Percentiles rank a stretch among this genome's conserved stretches.
Conservation (phyloP, 345 rosid species). For the Arabidopsis thaliana region TAIR10.1 NC_003070.9:3269001-3269500, state of each 20-base stretch:
- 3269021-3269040: neutral
- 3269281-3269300: neutral
- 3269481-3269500: conserved; percentile 22
- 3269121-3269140: conserved; percentile 14
- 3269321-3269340: neutral
- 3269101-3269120: conserved; percentile 13
- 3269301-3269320: neutral
- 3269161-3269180: conserved; percentile 23
- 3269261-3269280: conserved; percentile 4
- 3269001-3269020: neutral
- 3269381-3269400: neutral
- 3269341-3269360: neutral
- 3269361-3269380: neutral
- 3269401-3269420: neutral
- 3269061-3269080: conserved; percentile 2
- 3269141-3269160: conserved; percentile 11
- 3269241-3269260: conserved; percentile 12
- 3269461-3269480: conserved; percentile 5
- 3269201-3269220: neutral
- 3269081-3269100: conserved; percentile 10
- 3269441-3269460: conserved; percentile 9
- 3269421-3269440: conserved; percentile 20
- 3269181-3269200: conserved; percentile 12
- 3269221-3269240: conserved; percentile 21
- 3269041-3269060: neutral